phyloP scores from a whole-genome alignment of 257 asterid genomes.

The Gardenia jasminoides region DNA sequence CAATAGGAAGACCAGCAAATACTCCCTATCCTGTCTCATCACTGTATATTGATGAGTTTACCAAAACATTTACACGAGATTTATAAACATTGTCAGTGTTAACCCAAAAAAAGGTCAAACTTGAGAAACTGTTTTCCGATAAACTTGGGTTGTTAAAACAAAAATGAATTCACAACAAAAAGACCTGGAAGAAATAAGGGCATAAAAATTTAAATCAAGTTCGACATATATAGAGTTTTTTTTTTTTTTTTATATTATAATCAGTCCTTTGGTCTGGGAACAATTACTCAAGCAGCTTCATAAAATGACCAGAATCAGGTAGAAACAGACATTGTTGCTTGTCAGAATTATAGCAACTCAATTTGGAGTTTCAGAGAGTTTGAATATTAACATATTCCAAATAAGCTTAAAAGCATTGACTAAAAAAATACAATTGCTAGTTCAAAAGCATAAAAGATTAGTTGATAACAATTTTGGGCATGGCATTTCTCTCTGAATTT shows the following conservation, averaged over 20 bases:
- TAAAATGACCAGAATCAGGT: neutral
- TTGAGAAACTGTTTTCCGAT: neutral
- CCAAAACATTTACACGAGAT: neutral
- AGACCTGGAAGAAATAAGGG: neutral
- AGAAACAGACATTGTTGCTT: neutral
- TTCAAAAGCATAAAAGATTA: neutral
- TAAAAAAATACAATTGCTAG: neutral
- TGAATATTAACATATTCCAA: neutral
- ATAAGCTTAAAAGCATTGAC: neutral
- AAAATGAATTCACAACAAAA: neutral
- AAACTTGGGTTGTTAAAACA: neutral
- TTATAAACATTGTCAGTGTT: neutral
- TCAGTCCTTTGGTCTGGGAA: neutral
- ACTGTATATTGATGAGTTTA: neutral
- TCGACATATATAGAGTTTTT: neutral
- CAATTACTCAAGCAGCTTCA: neutral
- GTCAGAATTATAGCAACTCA: neutral
- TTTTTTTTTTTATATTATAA: neutral
- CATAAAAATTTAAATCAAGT: conserved; percentile 2
- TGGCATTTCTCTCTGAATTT: neutral
- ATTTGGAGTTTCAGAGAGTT: neutral
- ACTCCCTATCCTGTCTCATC: neutral
- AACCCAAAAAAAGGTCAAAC: neutral
- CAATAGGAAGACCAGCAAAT: neutral
- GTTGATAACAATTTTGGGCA: neutral